These are phyloP conservation scores for Suillus subalutaceus DNA, from an alignment of 768 basidiomycete genomes.

Conservation along the genomic window DNA sequence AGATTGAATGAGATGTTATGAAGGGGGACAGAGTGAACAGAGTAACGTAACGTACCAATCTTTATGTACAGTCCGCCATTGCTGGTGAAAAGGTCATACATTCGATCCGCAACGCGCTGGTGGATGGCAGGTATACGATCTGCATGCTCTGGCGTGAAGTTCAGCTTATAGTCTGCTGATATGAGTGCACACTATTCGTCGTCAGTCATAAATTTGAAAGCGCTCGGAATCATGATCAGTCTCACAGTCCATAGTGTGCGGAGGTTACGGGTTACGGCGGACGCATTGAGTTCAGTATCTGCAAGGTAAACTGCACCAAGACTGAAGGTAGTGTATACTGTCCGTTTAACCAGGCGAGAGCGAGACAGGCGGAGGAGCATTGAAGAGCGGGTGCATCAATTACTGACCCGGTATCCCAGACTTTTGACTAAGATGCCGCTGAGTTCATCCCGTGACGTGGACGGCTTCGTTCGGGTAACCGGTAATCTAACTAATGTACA, in stretches of 20 bases:
- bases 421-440: neutral
- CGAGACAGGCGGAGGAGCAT: slow-evolving; percentile 3
- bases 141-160: slow-evolving; percentile 75
- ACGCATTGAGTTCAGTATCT: slow-evolving; percentile 51
- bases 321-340: slow-evolving; percentile 27
- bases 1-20: slow-evolving; percentile 3
- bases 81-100: slow-evolving; percentile 74
- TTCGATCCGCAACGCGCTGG: slow-evolving; percentile 77
- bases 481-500: neutral
- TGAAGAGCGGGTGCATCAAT: slow-evolving; percentile 2
- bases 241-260: slow-evolving; percentile 53
- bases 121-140: slow-evolving; percentile 81
- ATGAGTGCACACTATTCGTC: slow-evolving; percentile 63
- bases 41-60: slow-evolving; percentile 52
- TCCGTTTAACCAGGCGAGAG: slow-evolving; percentile 19
- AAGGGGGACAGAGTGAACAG: slow-evolving; percentile 15
- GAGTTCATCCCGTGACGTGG: slow-evolving; percentile 6
- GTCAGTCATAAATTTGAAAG: slow-evolving; percentile 8
- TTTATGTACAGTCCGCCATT: slow-evolving; percentile 91
- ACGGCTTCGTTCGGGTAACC: neutral
- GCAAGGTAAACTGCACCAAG: slow-evolving; percentile 37
- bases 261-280: slow-evolving; percentile 48
- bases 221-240: slow-evolving; percentile 5
- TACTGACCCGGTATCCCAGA: no score
- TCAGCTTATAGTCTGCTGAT: slow-evolving; percentile 83